These are phyloP conservation scores for Trametes punicea DNA, from an alignment of 768 basidiomycete species.

Conservation along the genomic window DNA sequence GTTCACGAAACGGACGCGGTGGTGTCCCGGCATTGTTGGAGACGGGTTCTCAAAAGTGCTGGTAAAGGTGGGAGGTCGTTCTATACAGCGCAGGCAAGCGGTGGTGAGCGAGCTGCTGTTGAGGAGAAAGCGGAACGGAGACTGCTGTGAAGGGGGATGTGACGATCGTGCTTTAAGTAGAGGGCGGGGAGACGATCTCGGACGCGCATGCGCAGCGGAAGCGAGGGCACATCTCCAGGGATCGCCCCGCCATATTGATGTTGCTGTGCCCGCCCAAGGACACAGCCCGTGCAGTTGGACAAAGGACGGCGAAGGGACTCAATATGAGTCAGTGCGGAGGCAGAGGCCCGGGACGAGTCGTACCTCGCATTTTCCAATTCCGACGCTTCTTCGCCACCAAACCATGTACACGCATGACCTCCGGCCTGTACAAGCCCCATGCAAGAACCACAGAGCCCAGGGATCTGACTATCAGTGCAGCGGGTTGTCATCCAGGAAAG, in stretches of 20 bases:
- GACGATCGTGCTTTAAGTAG: constrained; percentile 9
- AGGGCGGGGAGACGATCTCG: constrained; percentile 11
- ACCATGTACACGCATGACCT: constrained; percentile 1
- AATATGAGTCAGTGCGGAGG: constrained; percentile 6
- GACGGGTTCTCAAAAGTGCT: background rate
- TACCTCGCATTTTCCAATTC: background rate
- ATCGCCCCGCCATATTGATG: background rate
- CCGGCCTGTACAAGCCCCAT: background rate
- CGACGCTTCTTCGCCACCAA: constrained; percentile 8
- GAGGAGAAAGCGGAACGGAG: background rate
- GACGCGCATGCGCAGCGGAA: constrained; percentile 2
- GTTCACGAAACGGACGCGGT: constrained; percentile 26
- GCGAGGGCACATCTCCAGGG: background rate
- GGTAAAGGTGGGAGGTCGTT: background rate
- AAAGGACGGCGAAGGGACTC: background rate
- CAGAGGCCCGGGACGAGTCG: constrained; percentile 3
- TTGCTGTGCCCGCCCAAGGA: background rate
- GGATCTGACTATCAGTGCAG: background rate
- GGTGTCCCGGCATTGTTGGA: constrained; percentile 23
- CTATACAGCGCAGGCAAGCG: background rate
- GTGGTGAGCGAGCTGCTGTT: background rate
- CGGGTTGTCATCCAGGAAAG: background rate
- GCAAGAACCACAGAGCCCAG: background rate
- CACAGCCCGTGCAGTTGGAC: constrained; percentile 2
- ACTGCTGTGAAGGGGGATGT: constrained; percentile 8